These are phyloP conservation scores for Colletotrichum tabaci DNA, from an alignment of 2,329 filamentous ascomycete genomes.

Conservation along the genomic window DNA sequence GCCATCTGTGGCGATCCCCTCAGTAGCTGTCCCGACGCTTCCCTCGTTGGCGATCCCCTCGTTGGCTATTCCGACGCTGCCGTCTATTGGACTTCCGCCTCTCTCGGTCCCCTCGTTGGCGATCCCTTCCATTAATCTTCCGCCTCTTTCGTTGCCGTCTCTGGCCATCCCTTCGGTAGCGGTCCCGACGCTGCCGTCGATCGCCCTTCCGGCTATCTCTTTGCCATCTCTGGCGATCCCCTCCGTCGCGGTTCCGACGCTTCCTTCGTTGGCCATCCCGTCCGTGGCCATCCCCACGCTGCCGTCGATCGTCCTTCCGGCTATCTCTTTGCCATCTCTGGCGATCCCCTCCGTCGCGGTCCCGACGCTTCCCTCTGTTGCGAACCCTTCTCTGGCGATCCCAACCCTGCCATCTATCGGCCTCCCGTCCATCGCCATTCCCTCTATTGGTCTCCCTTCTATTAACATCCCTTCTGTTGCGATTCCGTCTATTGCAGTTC, in stretches of 20 bases:
- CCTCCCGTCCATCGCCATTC: background rate
- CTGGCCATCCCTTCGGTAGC: background rate
- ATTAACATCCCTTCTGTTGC: background rate
- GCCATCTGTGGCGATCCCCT: background rate
- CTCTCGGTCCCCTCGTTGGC: background rate
- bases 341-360: background rate
- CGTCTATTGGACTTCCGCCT: background rate
- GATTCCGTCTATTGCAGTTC: background rate
- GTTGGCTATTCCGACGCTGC: background rate
- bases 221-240: background rate
- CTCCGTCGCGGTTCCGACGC: background rate
- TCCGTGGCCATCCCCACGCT: background rate
- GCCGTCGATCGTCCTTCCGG: background rate
- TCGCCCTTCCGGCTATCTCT: background rate
- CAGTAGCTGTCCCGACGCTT: no score
- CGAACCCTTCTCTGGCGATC: background rate
- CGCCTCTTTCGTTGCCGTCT: background rate
- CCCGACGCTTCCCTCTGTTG: background rate
- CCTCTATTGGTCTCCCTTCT: background rate
- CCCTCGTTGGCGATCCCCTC: background rate
- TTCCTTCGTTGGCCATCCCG: background rate
- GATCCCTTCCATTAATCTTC: background rate
- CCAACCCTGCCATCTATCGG: background rate
- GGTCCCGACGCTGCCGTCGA: background rate
- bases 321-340: background rate